phyloP scores from a whole-genome alignment of 805 yeast genomes.

The Pichia kluyveri region DNA sequence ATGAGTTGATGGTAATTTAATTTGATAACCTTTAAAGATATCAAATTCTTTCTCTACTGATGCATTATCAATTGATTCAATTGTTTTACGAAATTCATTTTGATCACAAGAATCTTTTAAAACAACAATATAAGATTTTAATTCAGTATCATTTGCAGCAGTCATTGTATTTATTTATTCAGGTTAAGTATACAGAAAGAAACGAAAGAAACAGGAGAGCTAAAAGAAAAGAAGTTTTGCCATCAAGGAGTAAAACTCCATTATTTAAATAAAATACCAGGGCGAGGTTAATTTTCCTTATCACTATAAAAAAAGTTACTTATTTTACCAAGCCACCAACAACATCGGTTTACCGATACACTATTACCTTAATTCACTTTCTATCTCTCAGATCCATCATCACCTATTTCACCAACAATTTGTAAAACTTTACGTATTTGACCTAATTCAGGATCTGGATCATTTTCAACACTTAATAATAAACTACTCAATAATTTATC shows the following conservation, averaged over 20 bases:
- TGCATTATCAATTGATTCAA: neutral
- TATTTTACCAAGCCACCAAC: too few species aligned
- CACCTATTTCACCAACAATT: conserved; percentile 20
- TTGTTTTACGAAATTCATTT: conserved; percentile 6
- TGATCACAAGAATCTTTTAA: neutral
- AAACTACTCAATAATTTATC: conserved; percentile 63
- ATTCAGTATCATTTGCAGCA: neutral
- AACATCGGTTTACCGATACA: too few species aligned
- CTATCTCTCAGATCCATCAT: too few species aligned
- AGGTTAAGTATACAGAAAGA: too few species aligned
- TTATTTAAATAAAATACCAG: too few species aligned
- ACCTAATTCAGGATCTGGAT: conserved; percentile 42
- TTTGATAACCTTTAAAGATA: conserved; percentile 53
- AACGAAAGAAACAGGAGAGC: too few species aligned
- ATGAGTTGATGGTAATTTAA: conserved; percentile 48
- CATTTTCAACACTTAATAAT: conserved; percentile 85
- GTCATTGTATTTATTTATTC: neutral
- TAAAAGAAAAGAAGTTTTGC: too few species aligned
- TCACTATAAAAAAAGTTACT: too few species aligned
- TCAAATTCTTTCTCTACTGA: neutral
- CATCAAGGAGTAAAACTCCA: too few species aligned
- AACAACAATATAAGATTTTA: neutral
- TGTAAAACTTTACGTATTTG: conserved; percentile 27
- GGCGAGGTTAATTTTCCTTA: too few species aligned
- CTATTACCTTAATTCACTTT: too few species aligned